Percentiles rank a stretch among this genome's conserved stretches.
phyloP scores from a whole-genome alignment of 495 filamentous ascomycete genomes.

The Penicillium robsamsonii region DNA sequence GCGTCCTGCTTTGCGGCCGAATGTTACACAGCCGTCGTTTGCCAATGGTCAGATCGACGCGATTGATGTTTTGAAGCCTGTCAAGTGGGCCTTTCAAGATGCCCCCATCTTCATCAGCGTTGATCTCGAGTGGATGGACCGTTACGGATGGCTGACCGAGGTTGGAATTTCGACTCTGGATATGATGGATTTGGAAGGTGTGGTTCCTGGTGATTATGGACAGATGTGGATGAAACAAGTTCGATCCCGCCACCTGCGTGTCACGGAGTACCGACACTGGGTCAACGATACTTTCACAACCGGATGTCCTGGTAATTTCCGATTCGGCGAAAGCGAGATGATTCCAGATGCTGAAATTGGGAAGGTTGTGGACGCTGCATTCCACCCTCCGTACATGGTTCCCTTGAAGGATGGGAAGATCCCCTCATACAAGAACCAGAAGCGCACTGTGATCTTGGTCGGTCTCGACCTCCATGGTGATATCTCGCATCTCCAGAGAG shows the following conservation, averaged over 20 bases:
- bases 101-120: conserved; percentile 72
- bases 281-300: conserved; percentile 61
- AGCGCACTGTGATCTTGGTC: conserved; percentile 69
- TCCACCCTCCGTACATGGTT: conserved; percentile 44
- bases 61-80: conserved; percentile 38
- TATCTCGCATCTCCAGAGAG: conserved; percentile 57
- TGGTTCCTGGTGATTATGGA: conserved; percentile 59
- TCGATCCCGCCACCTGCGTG: conserved; percentile 69
- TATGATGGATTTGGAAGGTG: conserved; percentile 51
- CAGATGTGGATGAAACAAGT: conserved; percentile 64
- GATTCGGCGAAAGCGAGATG: conserved; percentile 64
- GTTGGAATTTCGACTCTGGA: conserved; percentile 84
- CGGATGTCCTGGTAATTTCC: conserved; percentile 71
- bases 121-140: conserved; percentile 81
- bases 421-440: conserved; percentile 14
- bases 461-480: conserved; percentile 71
- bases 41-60: conserved; percentile 11
- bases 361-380: conserved; percentile 44
- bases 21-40: conserved; percentile 1
- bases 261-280: conserved; percentile 63
- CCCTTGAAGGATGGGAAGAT: background rate
- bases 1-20: conserved; percentile 4
- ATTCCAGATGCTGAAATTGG: conserved; percentile 40
- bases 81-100: conserved; percentile 47
- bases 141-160: conserved; percentile 67